Percentiles rank a stretch among this genome's conserved stretches.
These are phyloP conservation scores for Blastomyces gilchristii DNA, from an alignment of 2,329 filamentous ascomycete species.

Conservation along the genomic window DNA sequence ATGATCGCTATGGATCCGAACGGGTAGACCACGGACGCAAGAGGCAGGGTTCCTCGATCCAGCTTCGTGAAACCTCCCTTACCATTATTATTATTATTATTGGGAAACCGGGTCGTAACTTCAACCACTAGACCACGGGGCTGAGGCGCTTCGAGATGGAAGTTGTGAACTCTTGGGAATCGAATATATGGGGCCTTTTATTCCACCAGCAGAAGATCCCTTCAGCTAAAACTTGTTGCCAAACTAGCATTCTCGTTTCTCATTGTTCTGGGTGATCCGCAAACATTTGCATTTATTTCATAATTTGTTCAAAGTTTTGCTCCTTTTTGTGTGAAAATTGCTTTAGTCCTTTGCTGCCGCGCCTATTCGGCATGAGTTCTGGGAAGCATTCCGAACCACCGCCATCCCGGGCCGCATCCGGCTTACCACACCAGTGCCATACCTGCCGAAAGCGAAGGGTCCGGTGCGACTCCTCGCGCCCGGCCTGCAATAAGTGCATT, in stretches of 20 bases:
- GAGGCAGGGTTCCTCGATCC: background rate
- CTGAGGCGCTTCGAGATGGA: background rate
- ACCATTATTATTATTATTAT: background rate
- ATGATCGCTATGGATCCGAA: background rate
- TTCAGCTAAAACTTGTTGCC: background rate
- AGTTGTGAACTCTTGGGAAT: background rate
- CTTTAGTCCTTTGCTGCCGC: background rate
- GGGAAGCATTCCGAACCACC: background rate
- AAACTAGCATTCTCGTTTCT: background rate
- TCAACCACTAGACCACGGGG: background rate
- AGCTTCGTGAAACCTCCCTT: slow-evolving; percentile 1
- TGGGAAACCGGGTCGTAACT: background rate
- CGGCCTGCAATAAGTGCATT: slow-evolving; percentile 15
- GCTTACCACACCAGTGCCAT: slow-evolving; percentile 12
- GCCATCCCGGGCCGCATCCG: slow-evolving; percentile 40
- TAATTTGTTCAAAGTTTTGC: background rate
- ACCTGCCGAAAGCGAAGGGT: slow-evolving; percentile 16
- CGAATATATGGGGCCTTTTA: slow-evolving; percentile 1
- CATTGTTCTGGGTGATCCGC: background rate
- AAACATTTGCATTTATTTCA: background rate
- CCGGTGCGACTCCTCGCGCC: slow-evolving; percentile 14
- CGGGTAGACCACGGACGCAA: background rate
- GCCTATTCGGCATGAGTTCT: slow-evolving; percentile 2
- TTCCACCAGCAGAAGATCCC: too few relatives aligned
- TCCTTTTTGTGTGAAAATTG: background rate